Conservation (phyloP, 2,329 filamentous ascomycete genomes). For the Exophiala dermatitidis region DNA sequence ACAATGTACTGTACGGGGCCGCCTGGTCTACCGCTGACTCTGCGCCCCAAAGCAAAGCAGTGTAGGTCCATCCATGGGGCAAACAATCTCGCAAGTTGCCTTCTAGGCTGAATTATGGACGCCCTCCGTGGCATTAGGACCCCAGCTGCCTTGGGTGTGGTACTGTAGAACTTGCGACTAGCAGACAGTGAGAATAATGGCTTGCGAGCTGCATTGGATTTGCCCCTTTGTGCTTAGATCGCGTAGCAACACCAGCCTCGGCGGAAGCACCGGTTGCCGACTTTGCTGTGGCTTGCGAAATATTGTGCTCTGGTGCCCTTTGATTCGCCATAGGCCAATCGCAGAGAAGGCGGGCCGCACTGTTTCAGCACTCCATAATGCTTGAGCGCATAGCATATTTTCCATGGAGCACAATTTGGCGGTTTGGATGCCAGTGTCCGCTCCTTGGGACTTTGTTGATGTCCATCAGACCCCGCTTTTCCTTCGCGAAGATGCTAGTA, state of each 20-base stretch:
- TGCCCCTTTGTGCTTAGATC: constrained; percentile 14
- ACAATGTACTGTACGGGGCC: too few relatives aligned
- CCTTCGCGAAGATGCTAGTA: constrained; percentile 3
- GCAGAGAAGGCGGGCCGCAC: constrained; percentile 13
- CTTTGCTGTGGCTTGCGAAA: constrained; percentile 19
- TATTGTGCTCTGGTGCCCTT: constrained; percentile 7
- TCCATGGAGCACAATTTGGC: constrained; percentile 15
- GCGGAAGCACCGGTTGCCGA: constrained; percentile 21
- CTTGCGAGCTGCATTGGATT: constrained; percentile 8
- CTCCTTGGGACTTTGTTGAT: background rate
- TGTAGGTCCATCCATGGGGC: background rate
- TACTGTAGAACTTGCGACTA: background rate
- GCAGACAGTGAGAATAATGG: background rate
- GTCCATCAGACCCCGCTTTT: constrained; percentile 16
- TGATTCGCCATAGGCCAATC: constrained; percentile 19
- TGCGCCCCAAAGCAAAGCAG: background rate
- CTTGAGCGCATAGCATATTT: constrained; percentile 5
- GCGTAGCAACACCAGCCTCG: constrained; percentile 17
- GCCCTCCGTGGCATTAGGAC: background rate
- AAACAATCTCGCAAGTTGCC: background rate
- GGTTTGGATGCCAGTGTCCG: constrained; percentile 4
- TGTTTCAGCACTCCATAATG: constrained; percentile 16
- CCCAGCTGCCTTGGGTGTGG: background rate
- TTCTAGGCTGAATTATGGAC: background rate
- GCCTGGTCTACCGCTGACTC: too few relatives aligned